phyloP scores from a whole-genome alignment of 768 basidiomycete genomes.

The Boletales sp. region DNA sequence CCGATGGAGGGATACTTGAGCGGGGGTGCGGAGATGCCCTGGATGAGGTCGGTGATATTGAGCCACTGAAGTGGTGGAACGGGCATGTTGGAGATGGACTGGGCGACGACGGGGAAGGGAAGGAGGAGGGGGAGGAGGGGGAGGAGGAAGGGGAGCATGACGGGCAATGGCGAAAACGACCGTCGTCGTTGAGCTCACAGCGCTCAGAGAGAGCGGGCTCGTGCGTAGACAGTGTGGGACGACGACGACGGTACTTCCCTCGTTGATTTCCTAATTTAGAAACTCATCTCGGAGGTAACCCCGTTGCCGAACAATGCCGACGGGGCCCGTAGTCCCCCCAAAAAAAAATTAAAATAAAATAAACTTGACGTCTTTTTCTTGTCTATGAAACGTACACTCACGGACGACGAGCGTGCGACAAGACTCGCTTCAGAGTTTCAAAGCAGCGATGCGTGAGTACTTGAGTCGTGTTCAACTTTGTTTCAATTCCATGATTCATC shows the following conservation, averaged over 20 bases:
- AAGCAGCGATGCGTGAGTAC: slow-evolving; percentile 22
- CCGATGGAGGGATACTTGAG: slow-evolving; percentile 74
- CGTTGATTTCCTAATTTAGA: slow-evolving; percentile 11
- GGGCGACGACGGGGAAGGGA: slow-evolving; percentile 31
- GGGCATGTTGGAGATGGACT: slow-evolving; percentile 48
- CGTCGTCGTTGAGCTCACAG: slow-evolving; percentile 5
- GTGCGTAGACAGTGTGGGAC: slow-evolving; percentile 10
- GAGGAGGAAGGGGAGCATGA: neutral
- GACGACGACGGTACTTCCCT: slow-evolving; percentile 10
- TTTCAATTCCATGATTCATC: slow-evolving; percentile 7
- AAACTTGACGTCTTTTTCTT: neutral
- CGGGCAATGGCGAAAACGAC: neutral
- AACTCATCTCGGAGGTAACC: slow-evolving; percentile 1
- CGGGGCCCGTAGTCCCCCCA: neutral
- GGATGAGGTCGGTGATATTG: slow-evolving; percentile 57
- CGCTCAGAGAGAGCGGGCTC: slow-evolving; percentile 28
- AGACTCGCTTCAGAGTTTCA: slow-evolving; percentile 22
- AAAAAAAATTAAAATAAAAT: neutral
- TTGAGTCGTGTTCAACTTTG: slow-evolving; percentile 19
- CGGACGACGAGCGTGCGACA: slow-evolving; percentile 28
- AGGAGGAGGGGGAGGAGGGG: slow-evolving; percentile 9
- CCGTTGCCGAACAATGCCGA: slow-evolving; percentile 6
- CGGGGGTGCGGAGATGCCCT: slow-evolving; percentile 53
- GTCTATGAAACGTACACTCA: slow-evolving; percentile 35
- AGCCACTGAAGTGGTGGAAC: slow-evolving; percentile 54